A percentile compares a stretch with the other conserved stretches of the same genome.
Evolutionary conservation across 1,284 basidiomycete species (phyloP).

Genomic region (Cryptococcus sp.): DNA sequence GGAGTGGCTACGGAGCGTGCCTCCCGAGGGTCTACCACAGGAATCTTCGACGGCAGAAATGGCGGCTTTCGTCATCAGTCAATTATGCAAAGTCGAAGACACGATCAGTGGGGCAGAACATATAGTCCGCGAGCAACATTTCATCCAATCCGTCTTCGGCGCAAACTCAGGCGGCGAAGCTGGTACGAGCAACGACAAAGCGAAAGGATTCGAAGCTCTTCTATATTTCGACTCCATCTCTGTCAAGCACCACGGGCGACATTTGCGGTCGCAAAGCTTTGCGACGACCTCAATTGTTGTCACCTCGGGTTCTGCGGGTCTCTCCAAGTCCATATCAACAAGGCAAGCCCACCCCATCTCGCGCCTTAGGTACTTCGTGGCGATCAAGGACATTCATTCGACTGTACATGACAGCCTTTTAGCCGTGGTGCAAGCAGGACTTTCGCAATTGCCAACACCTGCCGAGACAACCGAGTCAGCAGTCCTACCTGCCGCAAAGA

Average conservation of each 20-base stretch:
- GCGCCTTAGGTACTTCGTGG: slow-evolving; percentile 23
- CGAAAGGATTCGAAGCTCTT: slow-evolving; percentile 22
- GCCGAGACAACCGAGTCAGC: neutral
- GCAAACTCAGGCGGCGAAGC: neutral
- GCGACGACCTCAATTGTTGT: slow-evolving; percentile 25
- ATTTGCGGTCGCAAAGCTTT: slow-evolving; percentile 21
- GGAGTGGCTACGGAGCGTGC: slow-evolving; percentile 32
- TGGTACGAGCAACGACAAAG: neutral
- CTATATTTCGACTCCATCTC: slow-evolving; percentile 17
- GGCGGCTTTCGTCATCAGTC: slow-evolving; percentile 21
- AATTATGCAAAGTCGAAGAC: slow-evolving; percentile 31
- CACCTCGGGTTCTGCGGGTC: slow-evolving; percentile 22
- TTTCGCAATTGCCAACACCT: neutral
- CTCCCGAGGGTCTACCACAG: neutral
- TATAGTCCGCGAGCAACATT: slow-evolving; percentile 31
- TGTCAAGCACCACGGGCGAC: slow-evolving; percentile 33
- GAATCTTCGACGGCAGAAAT: slow-evolving; percentile 16
- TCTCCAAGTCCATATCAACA: slow-evolving; percentile 7
- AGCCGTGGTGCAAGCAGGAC: slow-evolving; percentile 8
- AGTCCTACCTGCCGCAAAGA: too few relatives aligned
- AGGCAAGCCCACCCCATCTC: slow-evolving; percentile 8
- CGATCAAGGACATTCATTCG: slow-evolving; percentile 20
- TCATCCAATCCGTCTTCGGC: slow-evolving; percentile 35
- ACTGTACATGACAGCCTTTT: slow-evolving; percentile 37
- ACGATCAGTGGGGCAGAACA: slow-evolving; percentile 25